Base-by-base conservation (phyloP, 805 yeast genomes). In the Monosporozyma yasuniensis region DNA sequence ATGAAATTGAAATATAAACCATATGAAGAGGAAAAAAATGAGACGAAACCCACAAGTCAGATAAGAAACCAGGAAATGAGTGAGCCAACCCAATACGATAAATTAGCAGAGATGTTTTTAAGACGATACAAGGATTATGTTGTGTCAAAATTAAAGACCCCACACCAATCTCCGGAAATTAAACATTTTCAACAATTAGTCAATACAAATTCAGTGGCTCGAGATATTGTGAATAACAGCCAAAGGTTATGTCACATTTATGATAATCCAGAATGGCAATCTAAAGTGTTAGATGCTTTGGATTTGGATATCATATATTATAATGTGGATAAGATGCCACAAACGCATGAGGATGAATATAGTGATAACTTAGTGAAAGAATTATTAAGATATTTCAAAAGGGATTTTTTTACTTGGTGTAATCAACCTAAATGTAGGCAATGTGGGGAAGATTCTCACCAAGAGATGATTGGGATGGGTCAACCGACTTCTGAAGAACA, bases 361-460 rank as follows among this genome's bases (percentile, higher is more conserved):
- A 74, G 77, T 37, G 91, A 84, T 60, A 68, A 74, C 27, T 54
- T 84, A 2, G 83, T 84, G 0, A 71, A 70, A 53, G 84, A 78
- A 52, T 61, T 82, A 30, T 66, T 84, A 12, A 66, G 72, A 44
- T 84, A 87, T 82, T 91, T 83, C 70, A 88, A 87, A 57, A 71
- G 80, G 38, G 83, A 79, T 39, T 89, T 87, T 69, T 91, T 91
- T 69, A 71, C 67, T 25, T 91, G 98, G 98, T 81, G 87, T 8
- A 84, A 84, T 58, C 74, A 74, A 35, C 88, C 93, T 0, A 62
- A 70, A 10, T 87, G 96, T 56, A 61, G 69, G 0, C 47, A 47
- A 0, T 85, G 95, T 63, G 73, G 71, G 0, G 43, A 43, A 16
- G 71, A 70, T 4, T 68, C 70, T 48, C 61, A 65, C 18, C 71